Evolutionary conservation across 805 yeast species (phyloP).

Genomic region (Tetrapisispora iriomotensis): DNA sequence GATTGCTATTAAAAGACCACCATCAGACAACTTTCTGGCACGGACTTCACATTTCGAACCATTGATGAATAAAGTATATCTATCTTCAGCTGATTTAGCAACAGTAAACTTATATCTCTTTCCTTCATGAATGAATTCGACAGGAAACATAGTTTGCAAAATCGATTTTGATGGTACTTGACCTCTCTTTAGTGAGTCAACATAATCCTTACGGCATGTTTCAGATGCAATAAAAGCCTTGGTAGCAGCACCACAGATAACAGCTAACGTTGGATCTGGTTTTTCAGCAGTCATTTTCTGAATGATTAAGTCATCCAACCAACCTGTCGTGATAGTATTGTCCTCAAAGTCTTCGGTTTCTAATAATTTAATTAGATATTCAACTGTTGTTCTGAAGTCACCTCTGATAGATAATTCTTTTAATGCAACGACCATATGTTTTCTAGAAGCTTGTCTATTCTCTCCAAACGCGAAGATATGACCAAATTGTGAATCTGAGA

Average conservation of each 20-base stretch:
- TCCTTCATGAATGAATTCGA: constrained; percentile 94
- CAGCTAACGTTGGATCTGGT: constrained; percentile 86
- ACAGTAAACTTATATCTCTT: constrained; percentile 89
- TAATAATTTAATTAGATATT: constrained; percentile 84
- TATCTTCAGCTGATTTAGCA: constrained; percentile 79
- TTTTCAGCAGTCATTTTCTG: constrained; percentile 93
- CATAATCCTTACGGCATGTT: constrained; percentile 58
- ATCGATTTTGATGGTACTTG: constrained; percentile 81
- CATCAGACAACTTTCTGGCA: constrained; percentile 84
- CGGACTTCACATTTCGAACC: constrained; percentile 87
- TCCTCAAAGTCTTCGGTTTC: constrained; percentile 96
- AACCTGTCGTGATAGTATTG: constrained; percentile 95
- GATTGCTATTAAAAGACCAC: constrained; percentile 79
- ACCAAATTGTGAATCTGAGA: constrained; percentile 97
- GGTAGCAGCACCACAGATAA: constrained; percentile 96
- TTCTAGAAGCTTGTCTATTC: constrained; percentile 94
- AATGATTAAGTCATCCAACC: constrained; percentile 94
- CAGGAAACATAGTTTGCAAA: constrained; percentile 79
- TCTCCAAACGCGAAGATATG: constrained; percentile 99
- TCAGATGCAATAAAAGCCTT: constrained; percentile 78
- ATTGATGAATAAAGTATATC: constrained; percentile 82
- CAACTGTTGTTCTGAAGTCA: constrained; percentile 97
- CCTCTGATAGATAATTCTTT: constrained; percentile 96
- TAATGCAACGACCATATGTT: constrained; percentile 97
- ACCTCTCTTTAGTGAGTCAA: constrained; percentile 79